phyloP scores from a whole-genome alignment of 441 rosid genomes.

The Pelargonium myrrhifolium region DNA sequence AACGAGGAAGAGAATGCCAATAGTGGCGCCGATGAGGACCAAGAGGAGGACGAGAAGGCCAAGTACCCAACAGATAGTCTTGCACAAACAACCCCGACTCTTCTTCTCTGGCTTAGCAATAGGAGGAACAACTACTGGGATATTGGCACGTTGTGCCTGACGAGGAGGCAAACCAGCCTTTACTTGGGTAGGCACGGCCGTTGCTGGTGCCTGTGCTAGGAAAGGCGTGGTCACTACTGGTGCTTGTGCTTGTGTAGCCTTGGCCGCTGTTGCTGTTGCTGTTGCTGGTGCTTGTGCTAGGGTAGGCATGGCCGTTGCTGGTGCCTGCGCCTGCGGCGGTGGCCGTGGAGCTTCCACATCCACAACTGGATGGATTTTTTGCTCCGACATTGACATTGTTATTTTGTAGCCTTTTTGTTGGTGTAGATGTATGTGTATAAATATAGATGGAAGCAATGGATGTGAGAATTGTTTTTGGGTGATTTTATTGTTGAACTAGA shows the following conservation, averaged over 20 bases:
- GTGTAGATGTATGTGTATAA: no score
- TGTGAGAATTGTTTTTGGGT: no score
- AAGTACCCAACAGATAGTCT: conserved; percentile 39
- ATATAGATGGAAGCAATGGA: no score
- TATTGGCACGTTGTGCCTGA: conserved; percentile 10
- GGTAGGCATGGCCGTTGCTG: background rate
- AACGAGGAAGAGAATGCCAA: conserved; percentile 37
- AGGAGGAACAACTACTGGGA: conserved; percentile 22
- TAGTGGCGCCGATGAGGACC: conserved; percentile 27
- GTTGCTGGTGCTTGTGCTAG: background rate
- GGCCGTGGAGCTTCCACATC: conserved; percentile 32
- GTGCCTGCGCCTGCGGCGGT: conserved; percentile 23
- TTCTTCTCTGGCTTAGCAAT: conserved; percentile 17
- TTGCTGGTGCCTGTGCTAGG: no score
- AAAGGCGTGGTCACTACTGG: no score
- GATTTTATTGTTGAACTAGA: background rate
- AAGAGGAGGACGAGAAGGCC: conserved; percentile 30
- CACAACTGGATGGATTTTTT: conserved; percentile 40
- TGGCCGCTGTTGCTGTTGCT: no score
- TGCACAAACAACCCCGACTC: conserved; percentile 31
- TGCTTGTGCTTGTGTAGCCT: no score
- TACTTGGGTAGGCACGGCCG: no score
- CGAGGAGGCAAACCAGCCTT: background rate
- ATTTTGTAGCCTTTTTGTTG: no score
- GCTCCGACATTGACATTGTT: conserved; percentile 32